A percentile compares a stretch with the other conserved stretches of the same genome.
Evolutionary conservation across 176 grass and related monocot genomes (phyloP).

Genomic region (Carex littledalei): DNA sequence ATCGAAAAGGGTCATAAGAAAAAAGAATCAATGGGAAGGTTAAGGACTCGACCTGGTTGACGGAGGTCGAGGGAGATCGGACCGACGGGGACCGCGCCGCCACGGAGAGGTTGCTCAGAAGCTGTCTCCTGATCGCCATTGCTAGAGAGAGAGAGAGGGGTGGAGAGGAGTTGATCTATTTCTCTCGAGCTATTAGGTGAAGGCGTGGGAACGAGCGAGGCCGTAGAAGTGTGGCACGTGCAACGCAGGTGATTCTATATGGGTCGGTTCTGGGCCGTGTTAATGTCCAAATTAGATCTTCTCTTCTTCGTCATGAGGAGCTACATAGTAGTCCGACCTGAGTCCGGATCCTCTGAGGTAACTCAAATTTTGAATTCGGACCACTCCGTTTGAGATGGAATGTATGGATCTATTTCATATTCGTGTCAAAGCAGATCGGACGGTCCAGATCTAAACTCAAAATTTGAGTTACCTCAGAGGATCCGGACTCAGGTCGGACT

Average conservation of each 20-base stretch:
- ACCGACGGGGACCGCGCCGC: neutral
- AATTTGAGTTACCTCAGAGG: too few species aligned
- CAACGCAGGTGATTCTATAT: neutral
- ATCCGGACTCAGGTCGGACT: too few species aligned
- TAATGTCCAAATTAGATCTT: too few species aligned
- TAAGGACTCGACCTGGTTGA: conserved; percentile 10
- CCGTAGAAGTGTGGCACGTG: conserved; percentile 20
- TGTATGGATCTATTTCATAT: too few species aligned
- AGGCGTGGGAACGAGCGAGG: neutral
- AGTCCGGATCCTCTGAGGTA: too few species aligned
- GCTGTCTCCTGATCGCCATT: conserved; percentile 24
- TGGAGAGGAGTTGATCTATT: conserved; percentile 13
- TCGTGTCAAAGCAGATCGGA: too few species aligned
- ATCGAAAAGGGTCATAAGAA: neutral
- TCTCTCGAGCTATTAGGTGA: neutral
- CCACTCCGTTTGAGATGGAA: too few species aligned
- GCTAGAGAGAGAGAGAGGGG: neutral
- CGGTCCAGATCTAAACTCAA: too few species aligned
- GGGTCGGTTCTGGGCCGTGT: neutral
- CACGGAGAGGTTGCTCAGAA: conserved; percentile 15
- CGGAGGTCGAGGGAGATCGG: conserved; percentile 7
- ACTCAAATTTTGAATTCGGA: too few species aligned
- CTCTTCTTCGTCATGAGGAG: too few species aligned
- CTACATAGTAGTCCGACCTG: too few species aligned
- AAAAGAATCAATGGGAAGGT: neutral